Conservation (phyloP, 257 asterid genomes). For the Eucommia ulmoides region DNA sequence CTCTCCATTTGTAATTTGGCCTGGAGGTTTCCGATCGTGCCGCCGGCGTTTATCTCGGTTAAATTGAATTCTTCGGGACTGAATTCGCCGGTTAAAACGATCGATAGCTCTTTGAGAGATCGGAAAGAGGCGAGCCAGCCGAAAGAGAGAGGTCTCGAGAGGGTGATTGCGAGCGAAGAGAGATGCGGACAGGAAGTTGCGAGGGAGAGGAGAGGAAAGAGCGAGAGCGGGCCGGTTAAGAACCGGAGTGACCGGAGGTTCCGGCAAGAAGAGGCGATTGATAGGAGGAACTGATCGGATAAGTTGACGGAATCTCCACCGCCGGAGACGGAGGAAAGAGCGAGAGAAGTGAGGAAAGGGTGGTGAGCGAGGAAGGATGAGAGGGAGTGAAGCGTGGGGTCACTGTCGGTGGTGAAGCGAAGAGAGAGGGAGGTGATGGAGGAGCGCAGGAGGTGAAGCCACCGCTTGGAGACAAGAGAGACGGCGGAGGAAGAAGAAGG, state of each 20-base stretch:
- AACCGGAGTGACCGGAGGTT: conserved; percentile 36
- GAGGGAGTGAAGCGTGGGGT: conserved; percentile 28
- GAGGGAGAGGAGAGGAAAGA: conserved; percentile 25
- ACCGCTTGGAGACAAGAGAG: conserved; percentile 52
- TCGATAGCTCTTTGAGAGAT: conserved; percentile 34
- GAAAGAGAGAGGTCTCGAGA: conserved; percentile 40
- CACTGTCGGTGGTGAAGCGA: conserved; percentile 18
- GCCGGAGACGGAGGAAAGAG: conserved; percentile 14
- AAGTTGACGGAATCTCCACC: background rate
- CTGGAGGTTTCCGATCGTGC: conserved; percentile 9
- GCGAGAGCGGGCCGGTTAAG: conserved; percentile 29
- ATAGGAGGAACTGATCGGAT: conserved; percentile 22
- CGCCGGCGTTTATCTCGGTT: background rate
- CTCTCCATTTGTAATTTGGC: conserved; percentile 36
- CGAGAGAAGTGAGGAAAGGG: conserved; percentile 39
- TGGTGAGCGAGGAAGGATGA: conserved; percentile 33
- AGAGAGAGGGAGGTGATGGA: conserved; percentile 54
- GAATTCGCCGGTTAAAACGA: conserved; percentile 16
- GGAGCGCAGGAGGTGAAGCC: conserved; percentile 59
- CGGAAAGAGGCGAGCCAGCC: conserved; percentile 35
- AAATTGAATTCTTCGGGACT: conserved; percentile 2
- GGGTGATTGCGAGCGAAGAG: conserved; percentile 33
- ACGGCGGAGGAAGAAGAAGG: conserved; percentile 39
- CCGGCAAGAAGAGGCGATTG: conserved; percentile 40
- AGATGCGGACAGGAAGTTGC: conserved; percentile 36